A percentile compares a stretch with the other conserved stretches of the same genome.
Evolutionary conservation across 495 filamentous ascomycete species (phyloP).

Genomic region (Viridothelium virens): DNA sequence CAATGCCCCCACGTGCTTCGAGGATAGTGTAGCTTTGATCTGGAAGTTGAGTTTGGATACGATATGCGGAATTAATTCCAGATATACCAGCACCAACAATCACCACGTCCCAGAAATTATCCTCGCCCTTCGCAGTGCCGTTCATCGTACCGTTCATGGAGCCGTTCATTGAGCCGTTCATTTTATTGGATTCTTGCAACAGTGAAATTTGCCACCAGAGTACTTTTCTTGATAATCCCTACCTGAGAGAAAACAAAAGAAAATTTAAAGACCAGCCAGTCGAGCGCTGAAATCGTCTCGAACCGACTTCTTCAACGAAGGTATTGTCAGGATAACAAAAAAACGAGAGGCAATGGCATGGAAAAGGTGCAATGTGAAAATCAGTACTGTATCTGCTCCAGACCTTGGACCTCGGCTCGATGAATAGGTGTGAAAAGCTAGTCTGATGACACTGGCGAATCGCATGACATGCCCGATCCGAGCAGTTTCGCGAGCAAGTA

Average conservation of each 20-base stretch:
- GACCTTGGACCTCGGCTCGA: slow-evolving; percentile 10
- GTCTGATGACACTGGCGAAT: slow-evolving; percentile 1
- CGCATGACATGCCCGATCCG: background rate
- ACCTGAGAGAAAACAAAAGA: background rate
- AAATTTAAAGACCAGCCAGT: background rate
- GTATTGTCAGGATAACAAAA: background rate
- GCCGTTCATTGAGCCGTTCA: background rate
- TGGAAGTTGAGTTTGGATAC: slow-evolving; percentile 54
- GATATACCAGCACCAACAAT: slow-evolving; percentile 69
- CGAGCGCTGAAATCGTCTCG: background rate
- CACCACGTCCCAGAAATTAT: slow-evolving; percentile 49
- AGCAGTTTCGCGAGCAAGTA: too few species aligned
- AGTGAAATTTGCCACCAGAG: background rate
- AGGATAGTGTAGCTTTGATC: slow-evolving; percentile 51
- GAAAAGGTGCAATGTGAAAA: background rate
- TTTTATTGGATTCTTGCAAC: background rate
- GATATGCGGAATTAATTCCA: slow-evolving; percentile 68
- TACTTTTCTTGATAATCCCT: background rate
- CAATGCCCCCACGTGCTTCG: slow-evolving; percentile 51
- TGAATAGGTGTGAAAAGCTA: background rate
- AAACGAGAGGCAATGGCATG: background rate
- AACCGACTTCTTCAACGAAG: background rate
- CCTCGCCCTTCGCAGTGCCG: background rate
- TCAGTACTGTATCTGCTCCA: background rate
- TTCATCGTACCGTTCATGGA: background rate